Percentiles rank a stretch among this genome's conserved stretches.
phyloP scores from a whole-genome alignment of 1,284 basidiomycete genomes.

The Malassezia equina region DNA sequence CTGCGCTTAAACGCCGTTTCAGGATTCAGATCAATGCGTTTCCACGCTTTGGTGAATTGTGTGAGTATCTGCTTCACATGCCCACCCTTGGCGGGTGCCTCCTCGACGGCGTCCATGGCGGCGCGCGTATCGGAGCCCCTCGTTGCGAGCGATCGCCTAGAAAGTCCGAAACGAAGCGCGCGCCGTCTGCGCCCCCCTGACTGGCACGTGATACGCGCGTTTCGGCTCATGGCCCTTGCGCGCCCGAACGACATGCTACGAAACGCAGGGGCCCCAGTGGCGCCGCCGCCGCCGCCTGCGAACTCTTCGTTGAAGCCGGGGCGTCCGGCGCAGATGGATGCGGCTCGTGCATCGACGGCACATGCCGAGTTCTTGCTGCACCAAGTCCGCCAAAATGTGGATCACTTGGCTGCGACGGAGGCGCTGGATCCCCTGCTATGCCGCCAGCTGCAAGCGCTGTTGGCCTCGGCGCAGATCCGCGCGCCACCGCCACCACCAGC shows the following conservation, averaged over 20 bases:
- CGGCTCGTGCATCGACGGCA: neutral
- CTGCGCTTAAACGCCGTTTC: conserved; percentile 38
- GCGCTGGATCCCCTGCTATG: conserved; percentile 11
- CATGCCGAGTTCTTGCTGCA: conserved; percentile 12
- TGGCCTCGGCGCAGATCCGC: neutral
- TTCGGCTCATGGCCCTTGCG: neutral
- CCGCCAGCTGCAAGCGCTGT: conserved; percentile 6
- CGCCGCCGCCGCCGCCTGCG: neutral
- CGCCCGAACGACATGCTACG: neutral
- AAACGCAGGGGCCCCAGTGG: neutral
- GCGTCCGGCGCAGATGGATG: neutral
- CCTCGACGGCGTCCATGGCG: neutral
- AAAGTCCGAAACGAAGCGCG: neutral
- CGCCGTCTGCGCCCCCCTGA: neutral
- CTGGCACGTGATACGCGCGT: neutral
- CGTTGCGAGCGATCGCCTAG: neutral
- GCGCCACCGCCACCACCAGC: neutral
- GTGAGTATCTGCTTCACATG: neutral
- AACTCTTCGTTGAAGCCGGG: neutral
- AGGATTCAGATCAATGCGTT: conserved; percentile 32
- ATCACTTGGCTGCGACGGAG: conserved; percentile 5
- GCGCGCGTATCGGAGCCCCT: neutral
- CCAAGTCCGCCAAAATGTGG: conserved; percentile 12
- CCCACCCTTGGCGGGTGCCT: neutral
- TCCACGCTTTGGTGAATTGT: conserved; percentile 3